Evolutionary conservation across 2,329 filamentous ascomycete species (phyloP).

Genomic region (Talaromyces funiculosus): DNA sequence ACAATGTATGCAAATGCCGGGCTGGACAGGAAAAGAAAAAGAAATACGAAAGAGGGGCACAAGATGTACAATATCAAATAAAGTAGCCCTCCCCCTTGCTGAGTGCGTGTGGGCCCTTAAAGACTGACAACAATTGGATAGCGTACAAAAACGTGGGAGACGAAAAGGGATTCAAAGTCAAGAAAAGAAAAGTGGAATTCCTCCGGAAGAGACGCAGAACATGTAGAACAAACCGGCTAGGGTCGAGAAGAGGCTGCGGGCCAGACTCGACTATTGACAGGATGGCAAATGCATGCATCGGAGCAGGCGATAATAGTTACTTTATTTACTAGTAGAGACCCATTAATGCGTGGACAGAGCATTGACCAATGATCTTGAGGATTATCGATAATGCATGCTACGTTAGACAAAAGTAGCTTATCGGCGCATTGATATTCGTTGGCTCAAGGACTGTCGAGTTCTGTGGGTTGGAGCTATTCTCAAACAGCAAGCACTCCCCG

Average conservation of each 20-base stretch:
- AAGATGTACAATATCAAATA: neutral
- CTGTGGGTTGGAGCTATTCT: neutral
- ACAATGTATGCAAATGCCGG: neutral
- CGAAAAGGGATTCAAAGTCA: neutral
- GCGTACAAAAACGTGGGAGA: neutral
- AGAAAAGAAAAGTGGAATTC: neutral
- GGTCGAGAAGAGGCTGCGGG: neutral
- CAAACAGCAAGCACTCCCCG: neutral
- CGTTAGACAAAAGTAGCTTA: neutral
- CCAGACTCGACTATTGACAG: neutral
- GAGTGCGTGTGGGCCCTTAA: neutral
- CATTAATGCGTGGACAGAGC: neutral
- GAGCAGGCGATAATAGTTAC: neutral
- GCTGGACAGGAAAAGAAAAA: neutral
- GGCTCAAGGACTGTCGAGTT: neutral
- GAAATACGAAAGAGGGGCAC: neutral
- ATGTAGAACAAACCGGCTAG: neutral
- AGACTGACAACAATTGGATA: neutral
- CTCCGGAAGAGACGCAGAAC: neutral
- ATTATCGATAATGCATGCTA: constrained; percentile 1
- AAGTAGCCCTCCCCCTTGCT: neutral
- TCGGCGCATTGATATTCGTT: neutral
- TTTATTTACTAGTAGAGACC: neutral
- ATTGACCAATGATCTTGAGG: neutral
- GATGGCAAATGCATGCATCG: neutral